Evolutionary conservation across 2,329 filamentous ascomycete genomes (phyloP).

Genomic region (Magnaporthiopsis incrustans): DNA sequence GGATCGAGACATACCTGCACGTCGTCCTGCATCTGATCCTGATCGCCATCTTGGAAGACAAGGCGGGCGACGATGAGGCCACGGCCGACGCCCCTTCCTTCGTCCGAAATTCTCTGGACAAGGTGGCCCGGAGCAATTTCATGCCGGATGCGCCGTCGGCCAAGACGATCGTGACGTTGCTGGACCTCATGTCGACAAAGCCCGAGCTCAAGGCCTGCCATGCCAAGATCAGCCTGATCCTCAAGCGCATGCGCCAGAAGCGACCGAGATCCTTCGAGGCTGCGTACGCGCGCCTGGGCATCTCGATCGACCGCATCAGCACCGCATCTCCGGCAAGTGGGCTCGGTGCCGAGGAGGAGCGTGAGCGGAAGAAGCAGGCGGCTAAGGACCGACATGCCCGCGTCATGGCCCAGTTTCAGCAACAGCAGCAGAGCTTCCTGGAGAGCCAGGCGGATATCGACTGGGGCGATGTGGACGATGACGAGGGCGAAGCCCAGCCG

Average conservation of each 20-base stretch:
- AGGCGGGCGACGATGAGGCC: constrained; percentile 43
- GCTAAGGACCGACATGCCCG: constrained; percentile 82
- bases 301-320: constrained; percentile 71
- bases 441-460: constrained; percentile 76
- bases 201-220: constrained; percentile 76
- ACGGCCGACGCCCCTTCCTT: constrained; percentile 50
- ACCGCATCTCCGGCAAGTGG: constrained; percentile 71
- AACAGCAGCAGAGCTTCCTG: constrained; percentile 93
- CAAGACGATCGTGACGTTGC: constrained; percentile 56
- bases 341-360: constrained; percentile 59
- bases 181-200: constrained; percentile 54
- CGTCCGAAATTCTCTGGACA: constrained; percentile 60
- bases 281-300: constrained; percentile 54
- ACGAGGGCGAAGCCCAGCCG: constrained; percentile 36
- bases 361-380: constrained; percentile 80
- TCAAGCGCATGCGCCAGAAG: constrained; percentile 79
- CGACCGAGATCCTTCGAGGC: constrained; percentile 64
- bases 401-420: constrained; percentile 97
- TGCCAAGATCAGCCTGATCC: constrained; percentile 73
- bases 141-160: constrained; percentile 46
- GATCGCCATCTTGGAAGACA: constrained; percentile 79
- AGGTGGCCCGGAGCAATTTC: constrained; percentile 53
- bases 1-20: constrained; percentile 86
- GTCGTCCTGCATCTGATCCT: constrained; percentile 83
- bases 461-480: constrained; percentile 80